Conservation (phyloP, 2,329 filamentous ascomycete species). For the Pseudogymnoascus sp. region DNA sequence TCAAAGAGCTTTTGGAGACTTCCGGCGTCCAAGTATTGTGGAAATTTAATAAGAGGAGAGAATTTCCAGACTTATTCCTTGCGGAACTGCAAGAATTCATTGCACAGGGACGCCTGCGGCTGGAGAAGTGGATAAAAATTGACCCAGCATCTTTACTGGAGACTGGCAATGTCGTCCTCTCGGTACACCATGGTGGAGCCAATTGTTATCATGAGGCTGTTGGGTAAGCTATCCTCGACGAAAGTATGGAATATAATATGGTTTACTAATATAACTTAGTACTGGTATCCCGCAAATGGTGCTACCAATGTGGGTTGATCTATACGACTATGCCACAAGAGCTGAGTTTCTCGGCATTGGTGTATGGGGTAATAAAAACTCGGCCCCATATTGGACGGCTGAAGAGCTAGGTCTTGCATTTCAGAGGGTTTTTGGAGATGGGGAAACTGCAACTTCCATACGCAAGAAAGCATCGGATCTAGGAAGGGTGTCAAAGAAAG, state of each 20-base stretch:
- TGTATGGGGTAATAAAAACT: slow-evolving; percentile 30
- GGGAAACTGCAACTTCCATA: background rate
- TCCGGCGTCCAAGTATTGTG: slow-evolving; percentile 27
- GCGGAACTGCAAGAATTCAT: background rate
- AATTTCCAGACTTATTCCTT: background rate
- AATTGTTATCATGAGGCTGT: slow-evolving; percentile 37
- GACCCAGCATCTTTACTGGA: slow-evolving; percentile 31
- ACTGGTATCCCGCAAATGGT: slow-evolving; percentile 38
- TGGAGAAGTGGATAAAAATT: slow-evolving; percentile 33
- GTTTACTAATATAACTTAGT: slow-evolving; percentile 21
- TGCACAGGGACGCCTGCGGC: slow-evolving; percentile 21
- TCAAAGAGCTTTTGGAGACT: slow-evolving; percentile 30
- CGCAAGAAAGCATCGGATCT: background rate
- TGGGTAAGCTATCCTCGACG: slow-evolving; percentile 26
- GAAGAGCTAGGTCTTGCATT: slow-evolving; percentile 24
- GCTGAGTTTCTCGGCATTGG: slow-evolving; percentile 37
- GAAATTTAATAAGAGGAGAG: slow-evolving; percentile 24
- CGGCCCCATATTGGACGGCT: slow-evolving; percentile 27
- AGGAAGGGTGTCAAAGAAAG: background rate
- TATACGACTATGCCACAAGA: slow-evolving; percentile 36
- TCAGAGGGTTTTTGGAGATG: slow-evolving; percentile 16
- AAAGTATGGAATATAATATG: background rate
- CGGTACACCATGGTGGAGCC: slow-evolving; percentile 34
- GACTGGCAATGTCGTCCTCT: slow-evolving; percentile 28
- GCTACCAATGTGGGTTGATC: slow-evolving; percentile 38